Percentiles rank a stretch among this genome's conserved stretches.
Conservation (phyloP, 2,329 filamentous ascomycete genomes). For the Phaeosphaeriaceae sp. region DNA sequence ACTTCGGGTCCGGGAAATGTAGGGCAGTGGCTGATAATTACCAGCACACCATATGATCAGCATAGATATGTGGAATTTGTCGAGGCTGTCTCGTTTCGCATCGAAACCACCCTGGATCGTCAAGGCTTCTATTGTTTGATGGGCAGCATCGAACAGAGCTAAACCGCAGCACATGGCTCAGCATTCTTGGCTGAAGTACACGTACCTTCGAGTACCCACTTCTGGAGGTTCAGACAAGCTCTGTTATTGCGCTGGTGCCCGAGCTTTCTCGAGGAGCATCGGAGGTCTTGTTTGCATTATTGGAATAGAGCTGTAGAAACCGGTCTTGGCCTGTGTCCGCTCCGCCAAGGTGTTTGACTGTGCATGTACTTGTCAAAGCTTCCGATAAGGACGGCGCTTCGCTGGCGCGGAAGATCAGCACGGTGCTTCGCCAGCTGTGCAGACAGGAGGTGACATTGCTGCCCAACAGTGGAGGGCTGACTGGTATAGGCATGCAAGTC, state of each 20-base stretch:
- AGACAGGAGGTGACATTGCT: neutral
- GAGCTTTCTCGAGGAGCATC: constrained; percentile 25
- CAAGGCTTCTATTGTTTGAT: constrained; percentile 32
- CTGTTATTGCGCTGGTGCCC: constrained; percentile 26
- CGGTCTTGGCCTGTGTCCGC: constrained; percentile 28
- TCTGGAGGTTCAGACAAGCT: constrained; percentile 36
- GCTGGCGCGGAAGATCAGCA: neutral
- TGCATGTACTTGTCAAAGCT: constrained; percentile 11
- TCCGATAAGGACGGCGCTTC: constrained; percentile 10
- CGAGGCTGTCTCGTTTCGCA: constrained; percentile 36
- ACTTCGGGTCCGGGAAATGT: constrained; percentile 12
- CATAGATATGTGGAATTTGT: constrained; percentile 19
- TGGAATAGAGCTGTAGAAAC: constrained; percentile 15
- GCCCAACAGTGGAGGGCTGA: neutral
- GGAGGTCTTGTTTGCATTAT: constrained; percentile 29
- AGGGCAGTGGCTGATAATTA: constrained; percentile 32
- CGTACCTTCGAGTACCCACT: constrained; percentile 40
- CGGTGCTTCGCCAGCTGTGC: neutral
- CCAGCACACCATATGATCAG: constrained; percentile 24
- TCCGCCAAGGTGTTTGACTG: constrained; percentile 34
- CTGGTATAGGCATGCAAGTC: neutral
- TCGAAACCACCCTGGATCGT: constrained; percentile 28
- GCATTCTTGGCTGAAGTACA: constrained; percentile 38
- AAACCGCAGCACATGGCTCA: constrained; percentile 33
- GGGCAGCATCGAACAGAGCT: constrained; percentile 22